phyloP scores from a whole-genome alignment of 805 yeast genomes.

The Candida hispaniensis region DNA sequence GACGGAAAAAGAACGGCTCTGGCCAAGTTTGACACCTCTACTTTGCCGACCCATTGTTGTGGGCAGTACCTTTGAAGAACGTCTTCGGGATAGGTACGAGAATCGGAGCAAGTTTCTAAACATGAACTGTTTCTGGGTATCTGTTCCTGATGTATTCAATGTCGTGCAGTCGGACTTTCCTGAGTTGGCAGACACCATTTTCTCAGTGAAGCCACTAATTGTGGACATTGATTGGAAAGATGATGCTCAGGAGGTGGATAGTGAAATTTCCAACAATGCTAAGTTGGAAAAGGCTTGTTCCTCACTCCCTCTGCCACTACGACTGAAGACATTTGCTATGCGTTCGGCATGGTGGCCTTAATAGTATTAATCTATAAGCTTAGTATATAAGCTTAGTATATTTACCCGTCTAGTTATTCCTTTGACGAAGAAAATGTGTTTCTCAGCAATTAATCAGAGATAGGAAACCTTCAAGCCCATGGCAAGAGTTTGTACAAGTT shows the following conservation, averaged over 20 bases:
- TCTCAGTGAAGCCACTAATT: constrained; percentile 11
- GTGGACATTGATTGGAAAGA: constrained; percentile 15
- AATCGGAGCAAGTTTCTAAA: constrained; percentile 12
- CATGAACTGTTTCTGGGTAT: constrained; percentile 16
- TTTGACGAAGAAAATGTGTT: no score
- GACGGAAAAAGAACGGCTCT: constrained; percentile 25
- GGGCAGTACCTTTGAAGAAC: constrained; percentile 1
- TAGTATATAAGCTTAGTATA: no score
- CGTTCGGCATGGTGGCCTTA: no score
- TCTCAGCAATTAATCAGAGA: constrained; percentile 1
- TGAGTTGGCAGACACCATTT: constrained; percentile 4
- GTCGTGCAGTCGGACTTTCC: constrained; percentile 6
- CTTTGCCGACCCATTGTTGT: constrained; percentile 21
- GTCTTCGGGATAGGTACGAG: constrained; percentile 7
- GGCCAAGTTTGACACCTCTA: constrained; percentile 28
- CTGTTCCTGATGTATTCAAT: constrained; percentile 7
- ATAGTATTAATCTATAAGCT: no score
- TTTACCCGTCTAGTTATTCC: no score
- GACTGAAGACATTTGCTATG: no score
- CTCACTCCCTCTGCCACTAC: no score
- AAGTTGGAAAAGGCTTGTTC: no score
- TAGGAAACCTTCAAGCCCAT: constrained; percentile 16
- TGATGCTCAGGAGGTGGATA: constrained; percentile 7
- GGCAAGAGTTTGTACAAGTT: constrained; percentile 11
- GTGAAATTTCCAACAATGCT: no score